Percentiles rank a stretch among this genome's conserved stretches.
phyloP scores from a whole-genome alignment of 2,329 filamentous ascomycete species.

The Penicillium sp. region DNA sequence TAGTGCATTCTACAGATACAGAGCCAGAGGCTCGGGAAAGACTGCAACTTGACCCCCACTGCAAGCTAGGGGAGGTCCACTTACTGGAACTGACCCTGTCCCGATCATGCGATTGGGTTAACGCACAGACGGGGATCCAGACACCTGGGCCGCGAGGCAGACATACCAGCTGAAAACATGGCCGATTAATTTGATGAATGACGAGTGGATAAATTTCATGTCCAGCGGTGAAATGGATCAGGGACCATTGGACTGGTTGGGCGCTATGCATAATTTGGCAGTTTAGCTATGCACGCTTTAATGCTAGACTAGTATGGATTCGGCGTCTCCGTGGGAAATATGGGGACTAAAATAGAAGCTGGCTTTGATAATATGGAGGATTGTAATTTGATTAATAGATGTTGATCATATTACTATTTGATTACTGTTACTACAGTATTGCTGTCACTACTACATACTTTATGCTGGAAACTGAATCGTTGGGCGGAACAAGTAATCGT shows the following conservation, averaged over 20 bases:
- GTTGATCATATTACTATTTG: not conserved
- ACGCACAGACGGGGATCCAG: slow-evolving; percentile 10
- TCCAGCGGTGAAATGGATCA: not conserved
- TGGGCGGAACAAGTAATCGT: not conserved
- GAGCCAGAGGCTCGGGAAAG: not conserved
- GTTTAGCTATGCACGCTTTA: not conserved
- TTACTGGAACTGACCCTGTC: not conserved
- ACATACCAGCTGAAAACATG: slow-evolving; percentile 24
- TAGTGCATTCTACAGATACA: not conserved
- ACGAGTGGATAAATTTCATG: not conserved
- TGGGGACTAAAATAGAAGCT: not conserved
- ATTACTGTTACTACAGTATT: not conserved
- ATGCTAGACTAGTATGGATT: not conserved
- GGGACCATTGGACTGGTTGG: not conserved
- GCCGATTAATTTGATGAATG: not conserved
- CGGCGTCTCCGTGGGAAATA: not conserved
- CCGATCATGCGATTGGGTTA: slow-evolving; percentile 6
- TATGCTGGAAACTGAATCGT: not conserved
- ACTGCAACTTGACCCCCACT: not conserved
- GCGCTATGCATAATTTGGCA: not conserved
- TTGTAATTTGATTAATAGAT: not conserved
- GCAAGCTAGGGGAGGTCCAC: not conserved
- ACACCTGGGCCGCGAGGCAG: slow-evolving; percentile 24
- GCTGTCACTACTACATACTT: not conserved
- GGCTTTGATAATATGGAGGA: no score